phyloP scores from a whole-genome alignment of 2,329 filamentous ascomycete species.

The Microcyclospora pomicola region DNA sequence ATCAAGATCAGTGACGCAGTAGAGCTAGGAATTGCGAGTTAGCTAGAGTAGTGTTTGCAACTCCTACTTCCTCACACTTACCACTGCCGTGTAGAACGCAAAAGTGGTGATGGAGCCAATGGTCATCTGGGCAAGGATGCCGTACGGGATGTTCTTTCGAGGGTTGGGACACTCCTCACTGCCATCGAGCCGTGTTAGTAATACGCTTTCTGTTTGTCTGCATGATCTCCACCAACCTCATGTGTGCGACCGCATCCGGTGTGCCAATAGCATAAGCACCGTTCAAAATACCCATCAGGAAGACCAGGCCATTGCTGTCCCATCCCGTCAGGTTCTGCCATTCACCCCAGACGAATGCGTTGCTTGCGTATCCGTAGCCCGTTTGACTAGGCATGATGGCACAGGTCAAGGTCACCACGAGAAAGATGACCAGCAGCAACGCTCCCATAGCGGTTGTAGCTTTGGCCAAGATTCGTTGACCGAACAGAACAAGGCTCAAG shows the following conservation, averaged over 20 bases:
- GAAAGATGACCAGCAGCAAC: slow-evolving; percentile 35
- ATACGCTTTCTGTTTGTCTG: too few relatives aligned
- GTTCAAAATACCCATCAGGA: slow-evolving; percentile 50
- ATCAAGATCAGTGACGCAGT: slow-evolving; percentile 44
- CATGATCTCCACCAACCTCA: slow-evolving; percentile 21
- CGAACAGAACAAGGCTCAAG: slow-evolving; percentile 37
- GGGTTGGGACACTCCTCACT: slow-evolving; percentile 48
- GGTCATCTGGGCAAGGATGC: slow-evolving; percentile 37
- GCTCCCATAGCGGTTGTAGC: slow-evolving; percentile 41
- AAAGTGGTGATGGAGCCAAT: slow-evolving; percentile 41
- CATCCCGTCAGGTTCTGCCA: slow-evolving; percentile 31
- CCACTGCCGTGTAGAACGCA: slow-evolving; percentile 23
- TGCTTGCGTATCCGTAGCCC: slow-evolving; percentile 27
- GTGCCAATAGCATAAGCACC: slow-evolving; percentile 51
- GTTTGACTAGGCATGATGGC: slow-evolving; percentile 39
- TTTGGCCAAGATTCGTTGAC: slow-evolving; percentile 39
- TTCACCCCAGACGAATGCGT: slow-evolving; percentile 29
- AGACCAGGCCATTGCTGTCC: slow-evolving; percentile 42
- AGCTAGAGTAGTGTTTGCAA: not conserved
- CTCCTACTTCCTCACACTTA: slow-evolving; percentile 3
- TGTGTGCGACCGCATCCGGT: slow-evolving; percentile 48
- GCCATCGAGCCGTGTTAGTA: too few relatives aligned
- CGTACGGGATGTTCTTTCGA: slow-evolving; percentile 40
- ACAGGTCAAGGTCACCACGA: slow-evolving; percentile 43
- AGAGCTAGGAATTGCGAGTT: slow-evolving; percentile 26